Percentiles rank a stretch among this genome's conserved stretches.
These are phyloP conservation scores for Herpetospermum pedunculosum DNA, from an alignment of 306 rosid species.

Conservation along the genomic window DNA sequence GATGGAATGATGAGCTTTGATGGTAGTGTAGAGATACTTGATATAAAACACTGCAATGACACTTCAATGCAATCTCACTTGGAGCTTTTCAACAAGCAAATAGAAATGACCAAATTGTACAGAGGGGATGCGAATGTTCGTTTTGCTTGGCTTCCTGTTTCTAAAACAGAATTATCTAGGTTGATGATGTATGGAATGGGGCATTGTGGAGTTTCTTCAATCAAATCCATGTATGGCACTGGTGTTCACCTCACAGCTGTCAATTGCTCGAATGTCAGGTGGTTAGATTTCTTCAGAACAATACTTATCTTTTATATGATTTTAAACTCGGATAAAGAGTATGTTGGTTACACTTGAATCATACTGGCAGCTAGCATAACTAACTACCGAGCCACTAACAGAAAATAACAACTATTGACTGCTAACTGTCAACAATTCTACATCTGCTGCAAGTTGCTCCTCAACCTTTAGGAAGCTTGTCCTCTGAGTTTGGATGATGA, in stretches of 20 bases:
- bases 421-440: not conserved
- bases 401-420: not conserved
- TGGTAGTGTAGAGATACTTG: conserved; percentile 30
- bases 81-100: conserved; percentile 73
- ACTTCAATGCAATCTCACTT: conserved; percentile 32
- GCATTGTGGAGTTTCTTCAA: conserved; percentile 28
- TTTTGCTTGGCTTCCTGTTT: conserved; percentile 73
- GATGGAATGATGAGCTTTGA: conserved; percentile 40
- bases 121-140: conserved; percentile 62
- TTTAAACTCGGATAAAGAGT: not conserved
- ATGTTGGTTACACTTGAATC: not conserved
- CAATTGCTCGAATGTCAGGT: conserved; percentile 17
- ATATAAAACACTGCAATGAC: conserved; percentile 34
- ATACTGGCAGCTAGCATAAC: not conserved
- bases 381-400: not conserved
- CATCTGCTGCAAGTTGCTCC: not conserved
- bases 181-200: conserved; percentile 58
- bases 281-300: not conserved
- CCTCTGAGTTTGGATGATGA: not conserved
- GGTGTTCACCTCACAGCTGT: conserved; percentile 24
- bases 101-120: conserved; percentile 40
- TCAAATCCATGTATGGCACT: conserved; percentile 15
- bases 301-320: not conserved
- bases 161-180: conserved; percentile 42
- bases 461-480: not conserved